Conservation (phyloP, 306 rosid genomes). For the Leucaena leucocephala region DNA sequence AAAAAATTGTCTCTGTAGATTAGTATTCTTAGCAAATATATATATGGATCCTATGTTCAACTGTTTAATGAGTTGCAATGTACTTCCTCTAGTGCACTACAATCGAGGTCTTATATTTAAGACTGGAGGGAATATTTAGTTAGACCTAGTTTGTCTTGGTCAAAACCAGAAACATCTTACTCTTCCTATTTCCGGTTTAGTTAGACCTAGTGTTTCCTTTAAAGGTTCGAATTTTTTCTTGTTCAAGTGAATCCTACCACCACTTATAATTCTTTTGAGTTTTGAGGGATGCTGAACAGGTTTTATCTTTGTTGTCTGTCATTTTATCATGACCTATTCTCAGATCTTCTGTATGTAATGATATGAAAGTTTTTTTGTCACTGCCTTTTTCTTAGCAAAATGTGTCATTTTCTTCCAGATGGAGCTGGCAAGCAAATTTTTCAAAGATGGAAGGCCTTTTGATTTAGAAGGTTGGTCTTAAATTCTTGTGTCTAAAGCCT, state of each 20-base stretch:
- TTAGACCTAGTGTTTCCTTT: neutral
- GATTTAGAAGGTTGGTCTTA: slow-evolving; percentile 80
- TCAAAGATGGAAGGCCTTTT: slow-evolving; percentile 78
- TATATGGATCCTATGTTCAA: neutral
- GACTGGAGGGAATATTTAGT: neutral
- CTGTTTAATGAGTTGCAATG: neutral
- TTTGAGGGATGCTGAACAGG: neutral
- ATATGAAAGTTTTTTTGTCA: slow-evolving; percentile 24
- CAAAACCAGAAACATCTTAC: neutral
- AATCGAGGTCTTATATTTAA: too few relatives aligned
- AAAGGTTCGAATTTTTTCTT: neutral
- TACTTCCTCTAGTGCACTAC: too few relatives aligned
- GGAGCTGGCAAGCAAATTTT: slow-evolving; percentile 77
- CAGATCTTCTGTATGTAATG: slow-evolving; percentile 3
- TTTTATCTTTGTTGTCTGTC: slow-evolving; percentile 20
- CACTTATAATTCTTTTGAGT: neutral
- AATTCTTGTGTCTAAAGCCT: slow-evolving; percentile 21
- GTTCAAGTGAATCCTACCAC: neutral
- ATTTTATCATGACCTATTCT: slow-evolving; percentile 14
- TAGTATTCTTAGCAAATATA: neutral
- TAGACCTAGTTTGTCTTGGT: neutral
- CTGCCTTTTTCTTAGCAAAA: slow-evolving; percentile 22
- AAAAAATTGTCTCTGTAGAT: neutral
- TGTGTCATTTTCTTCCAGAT: slow-evolving; percentile 56
- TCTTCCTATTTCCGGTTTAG: neutral